Conservation (phyloP, 441 rosid genomes). For the Eutrema salsugineum region DNA sequence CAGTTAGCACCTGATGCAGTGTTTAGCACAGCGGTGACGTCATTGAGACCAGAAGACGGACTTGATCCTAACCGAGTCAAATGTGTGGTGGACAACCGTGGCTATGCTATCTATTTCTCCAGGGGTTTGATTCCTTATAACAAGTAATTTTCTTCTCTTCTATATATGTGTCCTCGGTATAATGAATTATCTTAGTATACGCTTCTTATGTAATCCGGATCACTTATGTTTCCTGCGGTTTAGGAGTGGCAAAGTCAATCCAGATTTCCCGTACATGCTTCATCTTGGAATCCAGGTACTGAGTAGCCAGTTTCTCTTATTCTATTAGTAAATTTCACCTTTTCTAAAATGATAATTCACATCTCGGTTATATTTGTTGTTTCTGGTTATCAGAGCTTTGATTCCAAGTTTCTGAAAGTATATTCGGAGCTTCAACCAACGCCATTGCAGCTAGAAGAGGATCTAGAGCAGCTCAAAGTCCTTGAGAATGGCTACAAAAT, state of each 20-base stretch:
- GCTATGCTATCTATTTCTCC: slow-evolving; percentile 87
- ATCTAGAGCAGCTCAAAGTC: slow-evolving; percentile 95
- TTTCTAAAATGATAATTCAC: neutral
- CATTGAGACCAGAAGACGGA: slow-evolving; percentile 83
- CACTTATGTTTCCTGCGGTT: neutral
- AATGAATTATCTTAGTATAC: neutral
- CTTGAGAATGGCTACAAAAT: slow-evolving; percentile 96
- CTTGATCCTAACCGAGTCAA: slow-evolving; percentile 90
- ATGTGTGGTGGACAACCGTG: slow-evolving; percentile 73
- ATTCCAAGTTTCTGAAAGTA: slow-evolving; percentile 74
- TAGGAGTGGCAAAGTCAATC: slow-evolving; percentile 76
- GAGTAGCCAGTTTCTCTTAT: neutral
- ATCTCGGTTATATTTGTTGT: neutral
- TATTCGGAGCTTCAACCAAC: slow-evolving; percentile 84
- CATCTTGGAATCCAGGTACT: slow-evolving; percentile 95
- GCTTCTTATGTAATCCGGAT: neutral
- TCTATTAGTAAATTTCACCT: neutral
- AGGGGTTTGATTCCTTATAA: slow-evolving; percentile 91
- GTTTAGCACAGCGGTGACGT: slow-evolving; percentile 91
- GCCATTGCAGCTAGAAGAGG: slow-evolving; percentile 88
- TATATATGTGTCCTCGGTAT: neutral
- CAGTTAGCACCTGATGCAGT: slow-evolving; percentile 94
- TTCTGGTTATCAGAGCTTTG: slow-evolving; percentile 63
- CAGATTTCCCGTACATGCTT: slow-evolving; percentile 74
- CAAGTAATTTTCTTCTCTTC: slow-evolving; percentile 51